Conservation (phyloP, 2,329 filamentous ascomycete genomes). For the Colletotrichum acutatum region DNA sequence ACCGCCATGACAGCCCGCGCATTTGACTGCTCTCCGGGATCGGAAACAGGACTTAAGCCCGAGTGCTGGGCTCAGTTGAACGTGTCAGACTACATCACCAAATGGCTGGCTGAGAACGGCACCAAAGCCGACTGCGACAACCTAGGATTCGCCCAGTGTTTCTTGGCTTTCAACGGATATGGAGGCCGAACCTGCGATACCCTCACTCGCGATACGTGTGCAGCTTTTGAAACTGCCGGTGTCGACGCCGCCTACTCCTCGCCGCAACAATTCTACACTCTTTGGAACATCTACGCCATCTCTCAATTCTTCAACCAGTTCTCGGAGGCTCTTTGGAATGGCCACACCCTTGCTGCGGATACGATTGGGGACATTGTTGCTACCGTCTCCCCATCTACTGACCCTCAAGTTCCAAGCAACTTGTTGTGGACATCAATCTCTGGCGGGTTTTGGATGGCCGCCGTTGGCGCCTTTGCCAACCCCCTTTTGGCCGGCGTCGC, state of each 20-base stretch:
- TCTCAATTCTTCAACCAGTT: slow-evolving; percentile 45
- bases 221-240: slow-evolving; percentile 34
- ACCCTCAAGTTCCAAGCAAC: slow-evolving; percentile 34
- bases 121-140: slow-evolving; percentile 40
- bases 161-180: slow-evolving; percentile 41
- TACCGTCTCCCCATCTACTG: slow-evolving; percentile 39
- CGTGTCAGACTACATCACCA: slow-evolving; percentile 39
- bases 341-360: slow-evolving; percentile 39
- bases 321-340: slow-evolving; percentile 40
- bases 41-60: slow-evolving; percentile 36
- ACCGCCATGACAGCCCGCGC: background rate
- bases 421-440: slow-evolving; percentile 38
- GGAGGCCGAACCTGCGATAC: slow-evolving; percentile 41
- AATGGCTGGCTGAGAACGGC: slow-evolving; percentile 41
- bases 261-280: slow-evolving; percentile 41
- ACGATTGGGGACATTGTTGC: slow-evolving; percentile 41
- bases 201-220: slow-evolving; percentile 41
- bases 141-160: slow-evolving; percentile 43
- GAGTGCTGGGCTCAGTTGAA: slow-evolving; percentile 39
- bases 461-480: slow-evolving; percentile 27
- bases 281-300: slow-evolving; percentile 44
- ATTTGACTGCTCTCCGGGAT: slow-evolving; percentile 14
- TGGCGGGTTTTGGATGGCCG: slow-evolving; percentile 36
- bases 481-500: slow-evolving; percentile 27
- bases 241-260: slow-evolving; percentile 37